phyloP scores from a whole-genome alignment of 75 land plant species.

The Gnetum montanum region DNA sequence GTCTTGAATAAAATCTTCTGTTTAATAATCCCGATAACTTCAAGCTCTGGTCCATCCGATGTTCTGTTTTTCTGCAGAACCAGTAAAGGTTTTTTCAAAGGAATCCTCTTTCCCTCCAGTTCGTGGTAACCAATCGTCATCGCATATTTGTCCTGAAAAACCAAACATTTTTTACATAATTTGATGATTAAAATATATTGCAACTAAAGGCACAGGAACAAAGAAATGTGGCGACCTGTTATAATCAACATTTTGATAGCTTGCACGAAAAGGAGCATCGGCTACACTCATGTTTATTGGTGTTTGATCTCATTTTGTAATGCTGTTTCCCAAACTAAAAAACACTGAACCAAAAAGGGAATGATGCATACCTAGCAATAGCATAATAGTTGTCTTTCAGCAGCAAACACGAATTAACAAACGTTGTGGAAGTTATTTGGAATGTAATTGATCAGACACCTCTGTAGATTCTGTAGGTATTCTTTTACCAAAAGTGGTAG shows the following conservation, averaged over 20 bases:
- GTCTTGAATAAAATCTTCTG: constrained; percentile 80
- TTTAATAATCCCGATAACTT: constrained; percentile 73
- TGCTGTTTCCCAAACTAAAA: too few relatives aligned
- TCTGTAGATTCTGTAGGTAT: too few relatives aligned
- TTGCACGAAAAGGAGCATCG: not conserved
- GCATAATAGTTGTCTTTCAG: too few relatives aligned
- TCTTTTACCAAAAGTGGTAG: too few relatives aligned
- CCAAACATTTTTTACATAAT: not conserved
- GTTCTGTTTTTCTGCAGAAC: constrained; percentile 46
- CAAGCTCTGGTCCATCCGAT: constrained; percentile 36
- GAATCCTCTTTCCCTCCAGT: constrained; percentile 56
- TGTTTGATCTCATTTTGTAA: too few relatives aligned
- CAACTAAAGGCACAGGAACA: not conserved
- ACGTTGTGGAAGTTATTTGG: too few relatives aligned
- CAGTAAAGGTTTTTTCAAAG: constrained; percentile 74
- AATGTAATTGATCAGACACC: too few relatives aligned
- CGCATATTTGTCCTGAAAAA: constrained; percentile 48
- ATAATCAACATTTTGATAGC: not conserved
- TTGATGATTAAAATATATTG: not conserved
- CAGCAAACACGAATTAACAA: too few relatives aligned
- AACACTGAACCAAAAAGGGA: too few relatives aligned
- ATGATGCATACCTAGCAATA: too few relatives aligned
- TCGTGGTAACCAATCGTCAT: constrained; percentile 90
- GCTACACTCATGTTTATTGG: too few relatives aligned
- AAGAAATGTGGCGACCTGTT: not conserved